These are phyloP conservation scores for Chrysopogon serrulatus DNA, from an alignment of 176 grass and related monocot genomes.

Conservation along the genomic window DNA sequence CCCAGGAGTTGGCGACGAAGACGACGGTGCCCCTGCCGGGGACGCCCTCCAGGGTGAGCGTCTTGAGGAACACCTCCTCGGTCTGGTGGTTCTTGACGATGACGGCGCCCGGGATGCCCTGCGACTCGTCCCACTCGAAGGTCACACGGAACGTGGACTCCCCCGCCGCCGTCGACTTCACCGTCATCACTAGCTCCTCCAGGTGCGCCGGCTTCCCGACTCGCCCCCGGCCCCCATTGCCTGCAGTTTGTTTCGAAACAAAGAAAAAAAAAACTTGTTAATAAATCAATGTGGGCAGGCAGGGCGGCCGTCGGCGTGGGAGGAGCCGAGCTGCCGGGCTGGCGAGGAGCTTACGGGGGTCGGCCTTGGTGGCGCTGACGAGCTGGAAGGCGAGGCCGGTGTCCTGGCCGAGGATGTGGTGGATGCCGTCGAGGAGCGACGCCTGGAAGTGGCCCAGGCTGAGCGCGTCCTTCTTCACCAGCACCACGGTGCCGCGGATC, in stretches of 20 bases:
- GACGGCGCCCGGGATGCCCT: conserved; percentile 76
- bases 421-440: conserved; percentile 57
- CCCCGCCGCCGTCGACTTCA: conserved; percentile 36
- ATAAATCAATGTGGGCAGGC: too few species aligned
- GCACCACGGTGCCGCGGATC: conserved; percentile 54
- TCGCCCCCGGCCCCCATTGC: conserved; percentile 43
- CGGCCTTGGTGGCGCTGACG: conserved; percentile 61
- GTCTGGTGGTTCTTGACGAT: conserved; percentile 54
- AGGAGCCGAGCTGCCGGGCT: not conserved
- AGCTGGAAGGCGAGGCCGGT: conserved; percentile 50
- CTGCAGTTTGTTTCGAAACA: conserved; percentile 24
- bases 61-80: conserved; percentile 73
- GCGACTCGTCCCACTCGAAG: conserved; percentile 66
- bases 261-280: not conserved
- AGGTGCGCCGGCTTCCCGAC: conserved; percentile 44
- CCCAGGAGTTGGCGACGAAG: conserved; percentile 82
- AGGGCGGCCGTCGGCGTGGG: not conserved
- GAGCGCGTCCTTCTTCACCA: conserved; percentile 58
- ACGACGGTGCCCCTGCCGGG: conserved; percentile 50
- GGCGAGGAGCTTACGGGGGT: conserved; percentile 30
- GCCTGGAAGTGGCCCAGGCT: conserved; percentile 50
- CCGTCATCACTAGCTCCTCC: conserved; percentile 39
- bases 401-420: conserved; percentile 45
- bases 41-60: conserved; percentile 57
- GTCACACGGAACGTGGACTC: conserved; percentile 40